phyloP scores from a whole-genome alignment of 2,329 filamentous ascomycete species.

The Fusarium annulatum region DNA sequence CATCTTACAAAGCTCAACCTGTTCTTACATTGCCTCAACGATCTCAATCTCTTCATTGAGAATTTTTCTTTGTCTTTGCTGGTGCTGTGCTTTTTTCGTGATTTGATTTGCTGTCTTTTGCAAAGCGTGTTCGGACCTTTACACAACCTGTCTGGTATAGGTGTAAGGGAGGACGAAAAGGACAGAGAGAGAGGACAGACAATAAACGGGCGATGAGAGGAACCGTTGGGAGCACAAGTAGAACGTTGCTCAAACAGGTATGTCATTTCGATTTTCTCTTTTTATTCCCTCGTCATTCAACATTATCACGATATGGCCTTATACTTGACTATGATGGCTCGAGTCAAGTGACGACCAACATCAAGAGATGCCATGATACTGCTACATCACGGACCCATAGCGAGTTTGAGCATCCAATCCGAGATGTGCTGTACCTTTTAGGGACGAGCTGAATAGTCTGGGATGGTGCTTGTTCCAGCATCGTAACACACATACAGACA shows the following conservation, averaged over 20 bases:
- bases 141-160: conserved; percentile 5
- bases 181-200: background rate
- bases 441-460: conserved; percentile 10
- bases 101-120: conserved; percentile 9
- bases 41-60: background rate
- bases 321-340: background rate
- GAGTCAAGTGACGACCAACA: background rate
- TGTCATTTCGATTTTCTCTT: background rate
- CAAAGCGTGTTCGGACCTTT: conserved; percentile 7
- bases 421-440: conserved; percentile 15
- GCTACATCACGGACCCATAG: conserved; percentile 1
- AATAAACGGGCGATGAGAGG: conserved; percentile 17
- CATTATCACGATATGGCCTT: background rate
- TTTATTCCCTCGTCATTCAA: background rate
- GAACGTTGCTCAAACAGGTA: conserved; percentile 33
- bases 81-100: background rate
- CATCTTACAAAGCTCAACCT: conserved; percentile 3
- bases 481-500: background rate
- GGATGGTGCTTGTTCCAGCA: conserved; percentile 8
- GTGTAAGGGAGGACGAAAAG: background rate
- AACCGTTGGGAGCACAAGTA: conserved; percentile 25
- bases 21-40: conserved; percentile 1
- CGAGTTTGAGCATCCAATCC: conserved; percentile 8
- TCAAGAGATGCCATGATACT: conserved; percentile 1
- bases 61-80: conserved; percentile 17